Evolutionary conservation across 1,284 basidiomycete species (phyloP).

Genomic region (Leccinum subrobustum): DNA sequence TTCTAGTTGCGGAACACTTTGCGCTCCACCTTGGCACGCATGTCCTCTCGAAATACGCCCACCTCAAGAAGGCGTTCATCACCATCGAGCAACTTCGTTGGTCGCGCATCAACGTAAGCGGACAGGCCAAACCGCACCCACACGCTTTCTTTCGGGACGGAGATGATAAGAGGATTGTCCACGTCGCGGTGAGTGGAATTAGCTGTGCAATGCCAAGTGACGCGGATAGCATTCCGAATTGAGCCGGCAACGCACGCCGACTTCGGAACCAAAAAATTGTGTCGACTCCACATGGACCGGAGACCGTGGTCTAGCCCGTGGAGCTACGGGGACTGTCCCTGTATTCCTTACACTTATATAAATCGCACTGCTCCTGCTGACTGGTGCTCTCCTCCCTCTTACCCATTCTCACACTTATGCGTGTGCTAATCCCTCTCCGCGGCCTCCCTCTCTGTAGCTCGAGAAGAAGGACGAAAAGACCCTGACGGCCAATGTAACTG

Average conservation of each 20-base stretch:
- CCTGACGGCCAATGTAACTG: constrained; percentile 59
- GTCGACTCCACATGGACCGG: constrained; percentile 20
- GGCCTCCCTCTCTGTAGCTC: constrained; percentile 37
- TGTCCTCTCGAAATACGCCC: constrained; percentile 81
- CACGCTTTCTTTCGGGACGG: constrained; percentile 90
- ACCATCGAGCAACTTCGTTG: constrained; percentile 84
- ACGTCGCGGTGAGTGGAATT: constrained; percentile 51
- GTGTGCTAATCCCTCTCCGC: constrained; percentile 1
- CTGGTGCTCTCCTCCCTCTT: not conserved
- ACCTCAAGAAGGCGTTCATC: constrained; percentile 75
- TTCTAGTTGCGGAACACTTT: constrained; percentile 82
- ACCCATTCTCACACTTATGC: not conserved
- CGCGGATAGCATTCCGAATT: constrained; percentile 11
- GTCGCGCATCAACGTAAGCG: constrained; percentile 70
- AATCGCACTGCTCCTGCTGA: not conserved
- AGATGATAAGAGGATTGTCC: constrained; percentile 79
- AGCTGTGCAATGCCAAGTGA: not conserved
- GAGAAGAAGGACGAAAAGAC: constrained; percentile 62
- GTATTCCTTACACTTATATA: constrained; percentile 16
- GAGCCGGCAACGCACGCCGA: constrained; percentile 18
- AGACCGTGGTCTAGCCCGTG: constrained; percentile 21
- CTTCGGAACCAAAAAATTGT: constrained; percentile 1
- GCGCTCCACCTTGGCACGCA: constrained; percentile 86
- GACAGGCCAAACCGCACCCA: constrained; percentile 56
- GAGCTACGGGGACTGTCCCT: constrained; percentile 13